Percentiles rank a stretch among this genome's conserved stretches.
phyloP scores from a whole-genome alignment of 1,284 basidiomycete genomes.

The Ganoderma boninense region DNA sequence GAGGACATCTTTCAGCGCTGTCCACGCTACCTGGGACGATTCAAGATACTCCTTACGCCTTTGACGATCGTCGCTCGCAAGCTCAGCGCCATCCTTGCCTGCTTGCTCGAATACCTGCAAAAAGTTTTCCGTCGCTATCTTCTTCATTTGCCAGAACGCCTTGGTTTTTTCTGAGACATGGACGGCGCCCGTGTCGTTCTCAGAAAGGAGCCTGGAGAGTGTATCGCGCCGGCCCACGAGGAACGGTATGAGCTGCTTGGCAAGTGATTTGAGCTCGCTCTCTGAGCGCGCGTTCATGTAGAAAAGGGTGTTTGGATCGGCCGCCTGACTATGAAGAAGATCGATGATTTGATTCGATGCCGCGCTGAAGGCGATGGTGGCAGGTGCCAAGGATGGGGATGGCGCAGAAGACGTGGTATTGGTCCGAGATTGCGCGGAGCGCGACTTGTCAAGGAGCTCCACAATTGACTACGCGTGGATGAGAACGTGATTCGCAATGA shows the following conservation, averaged over 20 bases:
- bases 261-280: conserved; percentile 50
- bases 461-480: conserved; percentile 65
- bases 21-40: conserved; percentile 51
- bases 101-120: conserved; percentile 56
- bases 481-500: conserved; percentile 6
- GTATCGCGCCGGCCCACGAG: conserved; percentile 60
- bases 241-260: conserved; percentile 50
- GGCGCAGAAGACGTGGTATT: conserved; percentile 75
- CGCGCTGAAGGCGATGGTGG: conserved; percentile 76
- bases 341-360: conserved; percentile 69
- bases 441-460: conserved; percentile 85
- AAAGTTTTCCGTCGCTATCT: conserved; percentile 53
- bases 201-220: conserved; percentile 60
- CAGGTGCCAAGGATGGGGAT: conserved; percentile 81
- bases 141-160: conserved; percentile 64
- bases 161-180: conserved; percentile 69
- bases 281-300: conserved; percentile 63
- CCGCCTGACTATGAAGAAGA: conserved; percentile 65
- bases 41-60: conserved; percentile 47
- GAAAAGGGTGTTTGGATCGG: conserved; percentile 59
- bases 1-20: conserved; percentile 53
- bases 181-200: conserved; percentile 55
- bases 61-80: conserved; percentile 41
- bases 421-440: conserved; percentile 70
- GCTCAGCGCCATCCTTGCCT: conserved; percentile 49